Percentiles rank a stretch among this genome's conserved stretches.
phyloP scores from a whole-genome alignment of 257 asterid genomes.

The Fraxinus excelsior region DNA sequence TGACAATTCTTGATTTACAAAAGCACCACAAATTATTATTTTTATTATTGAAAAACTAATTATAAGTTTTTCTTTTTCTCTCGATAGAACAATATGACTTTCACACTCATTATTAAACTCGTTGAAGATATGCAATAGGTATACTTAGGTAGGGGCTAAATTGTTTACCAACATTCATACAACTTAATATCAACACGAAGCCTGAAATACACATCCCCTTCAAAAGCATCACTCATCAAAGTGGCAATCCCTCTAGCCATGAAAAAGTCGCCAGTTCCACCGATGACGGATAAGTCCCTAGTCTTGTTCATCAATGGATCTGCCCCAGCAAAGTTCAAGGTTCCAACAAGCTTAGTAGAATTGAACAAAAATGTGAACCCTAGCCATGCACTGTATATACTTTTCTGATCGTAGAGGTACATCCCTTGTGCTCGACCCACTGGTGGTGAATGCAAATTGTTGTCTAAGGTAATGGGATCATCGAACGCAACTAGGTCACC shows the following conservation, averaged over 20 bases:
- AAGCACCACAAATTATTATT: not conserved
- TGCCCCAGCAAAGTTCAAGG: slow-evolving; percentile 69
- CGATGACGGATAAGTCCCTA: slow-evolving; percentile 77
- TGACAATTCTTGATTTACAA: too few relatives aligned
- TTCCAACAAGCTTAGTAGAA: slow-evolving; percentile 55
- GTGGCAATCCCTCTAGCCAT: slow-evolving; percentile 86
- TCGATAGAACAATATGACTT: not conserved
- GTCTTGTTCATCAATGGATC: slow-evolving; percentile 78
- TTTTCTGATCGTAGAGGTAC: slow-evolving; percentile 57
- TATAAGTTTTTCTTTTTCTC: not conserved
- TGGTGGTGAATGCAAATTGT: slow-evolving; percentile 59
- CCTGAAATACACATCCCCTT: slow-evolving; percentile 72
- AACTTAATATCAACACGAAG: slow-evolving; percentile 59
- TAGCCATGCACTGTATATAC: slow-evolving; percentile 58
- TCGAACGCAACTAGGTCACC: slow-evolving; percentile 72
- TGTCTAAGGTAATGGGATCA: slow-evolving; percentile 76
- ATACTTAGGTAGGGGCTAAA: not conserved
- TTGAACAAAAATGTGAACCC: slow-evolving; percentile 73
- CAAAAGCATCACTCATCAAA: slow-evolving; percentile 63
- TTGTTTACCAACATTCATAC: slow-evolving; percentile 68
- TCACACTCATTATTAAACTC: not conserved
- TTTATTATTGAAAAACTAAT: not conserved
- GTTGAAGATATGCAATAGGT: not conserved
- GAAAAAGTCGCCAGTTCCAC: slow-evolving; percentile 91
- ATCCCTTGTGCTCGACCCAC: slow-evolving; percentile 85